Base-by-base conservation (phyloP, 148 eudicot genomes). In the Cornus suecica region DNA sequence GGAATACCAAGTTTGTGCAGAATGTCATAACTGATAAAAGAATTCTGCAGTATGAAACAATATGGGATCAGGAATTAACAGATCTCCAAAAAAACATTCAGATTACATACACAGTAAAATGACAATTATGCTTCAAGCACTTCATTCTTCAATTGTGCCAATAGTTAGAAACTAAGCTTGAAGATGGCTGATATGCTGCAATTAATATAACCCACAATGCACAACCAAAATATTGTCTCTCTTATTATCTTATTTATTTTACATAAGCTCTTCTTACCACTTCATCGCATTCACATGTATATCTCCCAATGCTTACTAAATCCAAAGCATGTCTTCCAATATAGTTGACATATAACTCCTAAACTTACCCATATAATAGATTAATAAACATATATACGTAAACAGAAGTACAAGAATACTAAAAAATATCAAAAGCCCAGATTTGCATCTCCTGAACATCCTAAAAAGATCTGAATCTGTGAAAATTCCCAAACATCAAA, bases 1-100 rank as follows among this genome's bases (percentile, higher is more conserved):
- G 90, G 86, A 73, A 95, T 92, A 78, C 98, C 98, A 80, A 95
- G 87, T 82, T 93, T 95, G 51, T 93, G 91, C 72, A 95, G 90
- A 66, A 90, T 84, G 56, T 88, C 94, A 76, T 91, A 93, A 83
- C 88, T 86, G 74, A 95, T 86, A 72, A 87, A 93, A 61, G 99
- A 93, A 84, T 93, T 93, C 99, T 95, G 90, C 88, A 90, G 58
- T 61, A 69, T 45, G 25, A 68, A 31, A 79, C 10, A 74, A 75
- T 58, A 37, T 37, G 42, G 42, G 9, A 4, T 37, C 9, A 37
- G 42, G 10, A 37, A 6, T 10, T 37, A 68, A 20, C 58, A 79
- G 32, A 54, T 29, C 72, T 74, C 48, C 37, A 65, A 76, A 65
- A 20, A 27, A 65, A 11, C 23, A 65, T n/a, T n/a, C n/a, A 54